Conservation (phyloP, 345 rosid species). For the Eutrema yunnanense region DNA sequence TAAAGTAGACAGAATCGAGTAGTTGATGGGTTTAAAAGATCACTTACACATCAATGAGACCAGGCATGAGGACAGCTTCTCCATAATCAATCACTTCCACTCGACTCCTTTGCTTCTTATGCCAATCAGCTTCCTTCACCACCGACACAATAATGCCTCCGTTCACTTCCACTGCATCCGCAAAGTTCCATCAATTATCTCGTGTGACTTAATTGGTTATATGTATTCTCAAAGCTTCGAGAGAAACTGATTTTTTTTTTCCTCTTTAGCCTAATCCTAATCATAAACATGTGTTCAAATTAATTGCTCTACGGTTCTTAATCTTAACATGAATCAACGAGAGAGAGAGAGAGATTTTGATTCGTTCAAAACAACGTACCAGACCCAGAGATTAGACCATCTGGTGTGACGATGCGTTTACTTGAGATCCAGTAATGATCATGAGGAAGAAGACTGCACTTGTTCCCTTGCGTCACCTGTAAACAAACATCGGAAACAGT, state of each 20-base stretch:
- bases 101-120: constrained; percentile 31
- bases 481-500: constrained; percentile 6
- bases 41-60: constrained; percentile 80
- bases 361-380: constrained; percentile 34
- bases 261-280: neutral
- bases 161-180: constrained; percentile 60
- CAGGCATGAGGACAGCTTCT: constrained; percentile 92
- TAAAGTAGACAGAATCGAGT: neutral
- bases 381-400: constrained; percentile 70
- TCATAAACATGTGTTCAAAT: neutral
- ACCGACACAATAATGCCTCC: constrained; percentile 52
- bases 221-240: neutral
- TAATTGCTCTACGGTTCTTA: no score
- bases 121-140: constrained; percentile 62
- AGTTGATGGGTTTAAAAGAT: neutral
- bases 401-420: constrained; percentile 65
- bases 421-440: constrained; percentile 72
- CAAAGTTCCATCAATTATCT: neutral
- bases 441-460: constrained; percentile 67
- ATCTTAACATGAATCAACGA: neutral
- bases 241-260: neutral
- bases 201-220: no score
- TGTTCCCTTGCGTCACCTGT: constrained; percentile 35
- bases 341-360: neutral
- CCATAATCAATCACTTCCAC: constrained; percentile 59